A percentile compares a stretch with the other conserved stretches of the same genome.
Conservation (phyloP, 2,329 filamentous ascomycete species). For the Colletotrichum phormii region DNA sequence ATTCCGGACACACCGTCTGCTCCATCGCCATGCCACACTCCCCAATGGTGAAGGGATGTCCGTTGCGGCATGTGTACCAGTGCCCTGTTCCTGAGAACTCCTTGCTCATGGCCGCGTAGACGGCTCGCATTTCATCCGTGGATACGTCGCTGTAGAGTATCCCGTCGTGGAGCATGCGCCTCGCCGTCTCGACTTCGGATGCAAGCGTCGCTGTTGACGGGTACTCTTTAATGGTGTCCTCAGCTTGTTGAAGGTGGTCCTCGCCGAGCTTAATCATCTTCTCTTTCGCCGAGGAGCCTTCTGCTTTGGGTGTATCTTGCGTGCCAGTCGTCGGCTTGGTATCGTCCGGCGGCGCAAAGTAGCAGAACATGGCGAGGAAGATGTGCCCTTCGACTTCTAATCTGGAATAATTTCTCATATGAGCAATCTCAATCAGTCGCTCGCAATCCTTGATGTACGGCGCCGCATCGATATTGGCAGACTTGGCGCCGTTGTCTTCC, state of each 20-base stretch:
- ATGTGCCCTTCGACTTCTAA: slow-evolving; percentile 64
- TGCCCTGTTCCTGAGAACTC: slow-evolving; percentile 67
- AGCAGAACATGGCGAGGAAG: slow-evolving; percentile 60
- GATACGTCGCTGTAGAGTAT: slow-evolving; percentile 62
- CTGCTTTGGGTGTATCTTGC: neutral
- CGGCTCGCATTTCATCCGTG: slow-evolving; percentile 61
- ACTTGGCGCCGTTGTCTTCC: neutral
- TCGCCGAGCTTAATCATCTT: slow-evolving; percentile 13
- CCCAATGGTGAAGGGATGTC: slow-evolving; percentile 72
- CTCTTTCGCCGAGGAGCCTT: neutral
- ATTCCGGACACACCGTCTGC: slow-evolving; percentile 70
- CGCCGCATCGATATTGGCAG: slow-evolving; percentile 43
- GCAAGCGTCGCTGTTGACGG: slow-evolving; percentile 48
- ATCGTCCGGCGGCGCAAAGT: slow-evolving; percentile 49
- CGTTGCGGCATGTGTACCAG: slow-evolving; percentile 70
- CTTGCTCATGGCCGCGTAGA: slow-evolving; percentile 62
- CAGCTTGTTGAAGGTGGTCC: slow-evolving; percentile 39
- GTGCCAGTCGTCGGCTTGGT: too few relatives aligned
- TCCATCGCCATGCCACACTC: slow-evolving; percentile 77
- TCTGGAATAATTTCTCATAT: slow-evolving; percentile 47
- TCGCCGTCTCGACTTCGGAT: slow-evolving; percentile 58
- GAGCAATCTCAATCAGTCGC: slow-evolving; percentile 52
- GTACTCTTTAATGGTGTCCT: slow-evolving; percentile 35
- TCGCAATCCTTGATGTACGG: slow-evolving; percentile 52
- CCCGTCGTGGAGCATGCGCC: slow-evolving; percentile 55